These are phyloP conservation scores for Collybia mongolica DNA, from an alignment of 768 basidiomycete species.

Conservation along the genomic window DNA sequence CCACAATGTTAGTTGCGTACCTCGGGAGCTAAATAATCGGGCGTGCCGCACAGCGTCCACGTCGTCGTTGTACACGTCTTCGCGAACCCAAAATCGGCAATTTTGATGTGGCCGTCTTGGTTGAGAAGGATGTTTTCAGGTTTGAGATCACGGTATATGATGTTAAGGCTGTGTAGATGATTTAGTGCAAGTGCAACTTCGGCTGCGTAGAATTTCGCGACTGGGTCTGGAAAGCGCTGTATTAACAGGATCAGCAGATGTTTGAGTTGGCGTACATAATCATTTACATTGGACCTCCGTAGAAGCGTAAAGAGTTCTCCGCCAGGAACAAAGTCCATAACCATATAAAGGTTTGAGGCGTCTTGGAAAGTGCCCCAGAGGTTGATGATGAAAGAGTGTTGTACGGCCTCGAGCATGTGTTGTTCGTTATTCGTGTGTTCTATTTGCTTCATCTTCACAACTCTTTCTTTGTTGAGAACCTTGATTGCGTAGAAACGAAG, in stretches of 20 bases:
- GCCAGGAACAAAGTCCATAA: slow-evolving; percentile 95
- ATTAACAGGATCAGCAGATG: slow-evolving; percentile 11
- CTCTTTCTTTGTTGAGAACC: slow-evolving; percentile 90
- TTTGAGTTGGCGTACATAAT: slow-evolving; percentile 14
- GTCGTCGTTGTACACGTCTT: slow-evolving; percentile 85
- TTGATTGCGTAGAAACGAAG: slow-evolving; percentile 97
- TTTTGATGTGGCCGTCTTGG: slow-evolving; percentile 94
- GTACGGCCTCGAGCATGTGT: slow-evolving; percentile 77
- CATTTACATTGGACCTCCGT: slow-evolving; percentile 79
- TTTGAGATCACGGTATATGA: slow-evolving; percentile 97
- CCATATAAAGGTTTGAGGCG: slow-evolving; percentile 91
- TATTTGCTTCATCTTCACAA: slow-evolving; percentile 90
- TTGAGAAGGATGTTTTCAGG: slow-evolving; percentile 95
- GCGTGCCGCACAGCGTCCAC: slow-evolving; percentile 95
- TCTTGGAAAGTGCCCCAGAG: slow-evolving; percentile 98
- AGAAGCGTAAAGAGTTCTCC: slow-evolving; percentile 95
- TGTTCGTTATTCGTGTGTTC: slow-evolving; percentile 98
- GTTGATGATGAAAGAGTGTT: slow-evolving; percentile 94
- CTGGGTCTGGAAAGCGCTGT: slow-evolving; percentile 93
- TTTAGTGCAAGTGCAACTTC: slow-evolving; percentile 93
- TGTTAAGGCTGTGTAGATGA: slow-evolving; percentile 81
- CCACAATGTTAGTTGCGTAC: slow-evolving; percentile 29
- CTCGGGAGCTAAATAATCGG: slow-evolving; percentile 97
- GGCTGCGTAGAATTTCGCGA: slow-evolving; percentile 97
- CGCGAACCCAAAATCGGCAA: slow-evolving; percentile 96